Evolutionary conservation across 2,329 filamentous ascomycete species (phyloP), one percentile per base, ranked within the genome.

Genomic region (Penicillium freii): DNA sequence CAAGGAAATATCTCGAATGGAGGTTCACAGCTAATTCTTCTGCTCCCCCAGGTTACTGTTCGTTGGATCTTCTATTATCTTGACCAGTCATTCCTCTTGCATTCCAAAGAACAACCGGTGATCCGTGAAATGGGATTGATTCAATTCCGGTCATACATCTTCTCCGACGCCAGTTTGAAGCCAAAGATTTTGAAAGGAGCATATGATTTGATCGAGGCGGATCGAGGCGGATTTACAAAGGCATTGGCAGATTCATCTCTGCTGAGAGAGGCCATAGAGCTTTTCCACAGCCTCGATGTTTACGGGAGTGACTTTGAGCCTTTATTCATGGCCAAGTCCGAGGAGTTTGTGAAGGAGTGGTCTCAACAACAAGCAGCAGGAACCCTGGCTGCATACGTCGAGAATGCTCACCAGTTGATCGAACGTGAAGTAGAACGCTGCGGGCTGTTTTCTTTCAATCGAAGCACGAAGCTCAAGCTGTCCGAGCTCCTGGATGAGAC

Each of bases 1-100:
- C 17, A 51, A 50, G 46, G 39, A 45, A 43, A 36, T 10, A 23
- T 42, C 15, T 13, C 3, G 8, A 21, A 45, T 47, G 23, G 7
- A 33, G 31, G 31, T 25, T n/a, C 23, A 39, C 23, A 4, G 38
- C 53, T 56, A 17, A 56, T 46, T 25, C 15, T 23, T 25, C 21
- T 15, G 19, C n/a, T 29, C 15, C 2, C 9, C 13, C 65, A 92
- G 87, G 84, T 87, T 63, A 87, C 87, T 15, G 84, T 99, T 51
- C 86, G 92, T 48, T 93, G 90, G 62, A 89, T 95, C 39, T 97
- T 97, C 76, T 96, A 92, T 77, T 99, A 92, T 69, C 83, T 99
- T 63, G 93, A 99, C 72, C 87, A 94, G 61, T 90, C 92, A 2
- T 97, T 92, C 70, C 81, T 99, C 8, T 80, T 96, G 2, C 87